Base-by-base conservation (phyloP, 2,329 filamentous ascomycete species). In the Dothistroma pini region DNA sequence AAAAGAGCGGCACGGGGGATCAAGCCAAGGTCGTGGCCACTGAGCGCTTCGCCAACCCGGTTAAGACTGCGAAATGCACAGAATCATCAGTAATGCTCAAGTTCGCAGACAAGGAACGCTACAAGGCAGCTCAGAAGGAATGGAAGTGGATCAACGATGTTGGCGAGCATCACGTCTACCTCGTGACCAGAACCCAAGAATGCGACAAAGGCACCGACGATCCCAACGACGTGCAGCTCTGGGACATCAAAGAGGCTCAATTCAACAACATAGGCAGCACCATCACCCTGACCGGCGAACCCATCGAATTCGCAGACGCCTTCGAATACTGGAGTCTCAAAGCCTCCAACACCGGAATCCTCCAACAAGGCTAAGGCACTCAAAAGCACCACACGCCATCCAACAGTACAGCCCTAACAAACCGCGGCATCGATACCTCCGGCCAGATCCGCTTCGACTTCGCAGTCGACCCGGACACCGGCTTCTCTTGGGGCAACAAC, bases 141-240 rank as follows among this genome's bases (percentile, higher is more conserved):
- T 59, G 57, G 57, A 32, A 34, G 2, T 59, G 50, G 38, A 35
- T 59, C 22, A 59, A 59, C 21, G 21, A 29, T 3, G n/a, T 11
- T 5, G 16, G 34, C 9, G 11, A 54, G 2, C 52, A 59, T 34
- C 35, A 48, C n/a, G 41, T 59, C 3, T 22, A 47, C 14, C 19
- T 59, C 8, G 41, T 59, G 14, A 59, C 57, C 7, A 54, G 19
- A 7, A 54, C 9, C 14, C 19, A 21, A 11, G 31, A 59, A 8
- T 59, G 57, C 38, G 57, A 59, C 29, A n/a, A 12, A 4, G 57
- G 57, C 4, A 7, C 14, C 1, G 32, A 54, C 19, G 50, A 32
- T 14, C 34, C 49, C 2, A 21, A 47, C 6, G 32, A 54, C 29
- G 2, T 59, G 3, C 57, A 59, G 50, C 57, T 51, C 7, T 59